Percentiles rank a stretch among this genome's conserved stretches.
phyloP scores from a whole-genome alignment of 139 green algal species.

The Pleodorina starrii region DNA sequence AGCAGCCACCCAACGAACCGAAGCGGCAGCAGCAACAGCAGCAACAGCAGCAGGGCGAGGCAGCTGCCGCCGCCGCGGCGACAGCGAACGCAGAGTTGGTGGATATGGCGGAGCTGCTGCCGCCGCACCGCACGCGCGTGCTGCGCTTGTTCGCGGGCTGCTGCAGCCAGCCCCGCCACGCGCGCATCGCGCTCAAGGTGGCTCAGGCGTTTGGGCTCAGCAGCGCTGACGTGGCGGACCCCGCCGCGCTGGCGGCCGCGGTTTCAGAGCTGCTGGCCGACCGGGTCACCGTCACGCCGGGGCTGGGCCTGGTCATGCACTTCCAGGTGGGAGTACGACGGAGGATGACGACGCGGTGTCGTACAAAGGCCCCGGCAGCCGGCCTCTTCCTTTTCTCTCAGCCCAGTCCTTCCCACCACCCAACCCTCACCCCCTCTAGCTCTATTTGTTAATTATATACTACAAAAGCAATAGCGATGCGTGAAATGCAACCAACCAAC shows the following conservation, averaged over 20 bases:
- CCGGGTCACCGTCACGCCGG: conserved; percentile 47
- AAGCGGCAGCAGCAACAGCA: conserved; percentile 21
- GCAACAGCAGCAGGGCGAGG: not conserved
- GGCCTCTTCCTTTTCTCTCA: too few species aligned
- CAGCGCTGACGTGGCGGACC: conserved; percentile 42
- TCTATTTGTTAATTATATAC: too few species aligned
- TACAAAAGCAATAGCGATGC: too few species aligned
- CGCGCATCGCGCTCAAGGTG: conserved; percentile 40
- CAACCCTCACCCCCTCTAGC: too few species aligned
- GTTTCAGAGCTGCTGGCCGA: conserved; percentile 51
- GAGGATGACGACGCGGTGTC: too few species aligned
- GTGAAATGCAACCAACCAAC: too few species aligned
- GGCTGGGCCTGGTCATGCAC: conserved; percentile 61
- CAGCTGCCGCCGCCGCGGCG: not conserved
- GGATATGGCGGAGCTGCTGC: not conserved
- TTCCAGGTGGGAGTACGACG: conserved; percentile 61
- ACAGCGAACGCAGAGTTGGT: not conserved
- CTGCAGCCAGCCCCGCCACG: not conserved
- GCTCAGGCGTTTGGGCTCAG: conserved; percentile 29
- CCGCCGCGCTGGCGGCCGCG: not conserved
- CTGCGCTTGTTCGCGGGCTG: not conserved
- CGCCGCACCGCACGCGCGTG: not conserved
- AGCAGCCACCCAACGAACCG: not conserved
- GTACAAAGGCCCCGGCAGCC: too few species aligned
- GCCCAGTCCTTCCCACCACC: too few species aligned